Evolutionary conservation across 2,329 filamentous ascomycete genomes (phyloP).

Genomic region (Diaporthe nobilis): DNA sequence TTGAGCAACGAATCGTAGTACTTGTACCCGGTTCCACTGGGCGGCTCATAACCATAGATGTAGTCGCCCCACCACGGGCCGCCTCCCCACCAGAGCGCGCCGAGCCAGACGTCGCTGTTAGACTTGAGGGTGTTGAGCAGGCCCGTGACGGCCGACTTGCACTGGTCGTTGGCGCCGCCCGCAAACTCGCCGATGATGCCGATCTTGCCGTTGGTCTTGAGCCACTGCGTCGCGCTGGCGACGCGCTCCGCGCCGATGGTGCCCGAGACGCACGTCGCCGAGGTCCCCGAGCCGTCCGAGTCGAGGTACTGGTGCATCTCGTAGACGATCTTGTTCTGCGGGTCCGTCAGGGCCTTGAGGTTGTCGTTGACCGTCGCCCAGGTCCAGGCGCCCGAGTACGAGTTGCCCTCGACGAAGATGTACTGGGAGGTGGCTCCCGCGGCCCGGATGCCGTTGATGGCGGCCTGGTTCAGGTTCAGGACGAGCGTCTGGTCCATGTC

Average conservation of each 20-base stretch:
- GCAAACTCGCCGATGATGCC: slow-evolving; percentile 70
- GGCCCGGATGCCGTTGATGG: slow-evolving; percentile 70
- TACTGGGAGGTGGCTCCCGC: slow-evolving; percentile 67
- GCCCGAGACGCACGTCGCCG: slow-evolving; percentile 59
- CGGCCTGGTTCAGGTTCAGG: slow-evolving; percentile 71
- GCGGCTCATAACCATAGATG: slow-evolving; percentile 61
- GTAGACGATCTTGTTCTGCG: slow-evolving; percentile 64
- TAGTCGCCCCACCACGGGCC: slow-evolving; percentile 72
- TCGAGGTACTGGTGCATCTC: slow-evolving; percentile 74
- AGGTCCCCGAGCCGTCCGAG: slow-evolving; percentile 64
- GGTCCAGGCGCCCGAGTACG: slow-evolving; percentile 48
- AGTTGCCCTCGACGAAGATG: slow-evolving; percentile 62
- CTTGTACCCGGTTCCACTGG: slow-evolving; percentile 58
- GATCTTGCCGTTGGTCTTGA: slow-evolving; percentile 67
- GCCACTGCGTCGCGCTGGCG: slow-evolving; percentile 66
- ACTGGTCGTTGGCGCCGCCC: slow-evolving; percentile 64
- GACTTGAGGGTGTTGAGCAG: slow-evolving; percentile 65
- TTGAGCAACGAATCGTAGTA: slow-evolving; percentile 47
- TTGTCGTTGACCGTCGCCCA: slow-evolving; percentile 54
- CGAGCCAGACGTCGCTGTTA: slow-evolving; percentile 70
- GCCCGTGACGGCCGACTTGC: slow-evolving; percentile 64
- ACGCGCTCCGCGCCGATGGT: slow-evolving; percentile 66
- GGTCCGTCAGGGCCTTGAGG: slow-evolving; percentile 61
- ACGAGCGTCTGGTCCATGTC: slow-evolving; percentile 71
- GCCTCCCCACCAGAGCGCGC: slow-evolving; percentile 69